Evolutionary conservation across 306 rosid genomes (phyloP).

Genomic region (Citrullus amarus): DNA sequence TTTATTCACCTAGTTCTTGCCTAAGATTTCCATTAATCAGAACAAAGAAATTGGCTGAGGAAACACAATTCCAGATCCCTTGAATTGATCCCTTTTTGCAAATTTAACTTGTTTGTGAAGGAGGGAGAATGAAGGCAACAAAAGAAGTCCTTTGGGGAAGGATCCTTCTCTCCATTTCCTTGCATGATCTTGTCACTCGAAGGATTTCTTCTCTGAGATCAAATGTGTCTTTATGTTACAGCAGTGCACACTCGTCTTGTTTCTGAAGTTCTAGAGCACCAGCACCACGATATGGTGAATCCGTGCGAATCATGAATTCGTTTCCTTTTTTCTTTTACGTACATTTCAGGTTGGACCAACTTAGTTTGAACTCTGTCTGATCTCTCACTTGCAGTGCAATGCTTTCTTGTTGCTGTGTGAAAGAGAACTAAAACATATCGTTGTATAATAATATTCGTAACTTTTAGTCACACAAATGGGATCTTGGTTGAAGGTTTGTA

Average conservation of each 20-base stretch:
- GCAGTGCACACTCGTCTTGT: neutral
- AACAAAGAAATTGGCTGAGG: neutral
- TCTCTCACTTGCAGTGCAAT: too few relatives aligned
- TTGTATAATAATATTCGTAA: too few relatives aligned
- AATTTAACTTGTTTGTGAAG: neutral
- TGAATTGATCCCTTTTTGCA: neutral
- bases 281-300: too few relatives aligned
- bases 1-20: neutral
- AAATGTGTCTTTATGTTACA: neutral
- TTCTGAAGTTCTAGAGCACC: too few relatives aligned
- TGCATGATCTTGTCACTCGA: neutral
- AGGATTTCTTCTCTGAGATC: neutral
- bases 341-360: neutral
- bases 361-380: neutral
- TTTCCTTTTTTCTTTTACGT: neutral
- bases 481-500: too few relatives aligned
- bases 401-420: too few relatives aligned
- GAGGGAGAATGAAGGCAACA: neutral
- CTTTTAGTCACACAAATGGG: too few relatives aligned
- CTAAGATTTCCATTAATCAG: neutral
- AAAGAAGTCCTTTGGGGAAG: neutral
- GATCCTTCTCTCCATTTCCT: neutral
- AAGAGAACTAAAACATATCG: too few relatives aligned
- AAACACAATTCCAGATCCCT: neutral
- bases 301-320: neutral